A percentile compares a stretch with the other conserved stretches of the same genome.
Conservation (phyloP, 2,329 filamentous ascomycete species). For the Ceratocystis albifundus region DNA sequence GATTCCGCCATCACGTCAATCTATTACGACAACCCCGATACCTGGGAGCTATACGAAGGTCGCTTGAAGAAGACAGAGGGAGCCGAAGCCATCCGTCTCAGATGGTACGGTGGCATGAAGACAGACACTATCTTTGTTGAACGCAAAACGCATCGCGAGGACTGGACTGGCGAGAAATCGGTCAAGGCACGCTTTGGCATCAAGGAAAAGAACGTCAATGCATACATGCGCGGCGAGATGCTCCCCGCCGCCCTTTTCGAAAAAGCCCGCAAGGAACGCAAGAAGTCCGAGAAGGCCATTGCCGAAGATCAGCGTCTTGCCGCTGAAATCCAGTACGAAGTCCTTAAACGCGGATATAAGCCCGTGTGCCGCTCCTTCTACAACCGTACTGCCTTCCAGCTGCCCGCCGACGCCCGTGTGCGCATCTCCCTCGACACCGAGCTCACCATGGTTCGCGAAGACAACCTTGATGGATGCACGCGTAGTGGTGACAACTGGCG, state of each 20-base stretch:
- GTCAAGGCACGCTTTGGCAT: constrained; percentile 92
- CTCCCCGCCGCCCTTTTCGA: constrained; percentile 86
- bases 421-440: constrained; percentile 96
- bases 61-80: constrained; percentile 96
- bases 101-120: constrained; percentile 97
- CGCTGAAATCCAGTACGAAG: constrained; percentile 84
- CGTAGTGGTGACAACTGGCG: constrained; percentile 86
- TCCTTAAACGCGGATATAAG: constrained; percentile 72
- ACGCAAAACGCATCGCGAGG: constrained; percentile 93
- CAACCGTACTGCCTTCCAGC: constrained; percentile 93
- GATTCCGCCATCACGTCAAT: constrained; percentile 96
- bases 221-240: constrained; percentile 72
- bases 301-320: constrained; percentile 82
- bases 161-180: constrained; percentile 98
- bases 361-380: constrained; percentile 95
- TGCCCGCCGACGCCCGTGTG: constrained; percentile 89
- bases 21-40: constrained; percentile 92
- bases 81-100: constrained; percentile 85
- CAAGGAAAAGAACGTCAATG: constrained; percentile 96
- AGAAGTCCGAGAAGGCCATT: constrained; percentile 86
- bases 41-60: constrained; percentile 87
- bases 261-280: constrained; percentile 88
- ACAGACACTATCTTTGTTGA: constrained; percentile 93
- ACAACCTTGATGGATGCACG: constrained; percentile 72
- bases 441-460: constrained; percentile 86